phyloP scores from a whole-genome alignment of 2,329 filamentous ascomycete species.

The Fusarium caatingaense region DNA sequence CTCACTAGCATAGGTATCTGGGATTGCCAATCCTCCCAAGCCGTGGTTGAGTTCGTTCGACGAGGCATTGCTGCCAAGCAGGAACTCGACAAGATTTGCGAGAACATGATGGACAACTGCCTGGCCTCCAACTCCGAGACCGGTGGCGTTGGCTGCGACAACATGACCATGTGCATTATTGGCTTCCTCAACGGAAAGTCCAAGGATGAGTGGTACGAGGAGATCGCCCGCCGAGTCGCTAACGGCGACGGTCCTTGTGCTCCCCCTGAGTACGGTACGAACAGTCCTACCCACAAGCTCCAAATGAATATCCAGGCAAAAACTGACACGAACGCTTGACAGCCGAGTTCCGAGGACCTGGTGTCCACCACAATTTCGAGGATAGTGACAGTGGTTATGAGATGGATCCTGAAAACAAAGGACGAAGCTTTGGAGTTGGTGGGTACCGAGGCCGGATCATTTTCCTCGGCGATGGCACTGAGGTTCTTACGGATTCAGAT shows the following conservation, averaged over 20 bases:
- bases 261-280: slow-evolving; percentile 99
- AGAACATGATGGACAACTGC: slow-evolving; percentile 99
- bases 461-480: slow-evolving; percentile 93
- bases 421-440: slow-evolving; percentile 71
- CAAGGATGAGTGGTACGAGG: slow-evolving; percentile 98
- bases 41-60: slow-evolving; percentile 95
- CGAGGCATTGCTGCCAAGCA: slow-evolving; percentile 97
- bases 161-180: slow-evolving; percentile 98
- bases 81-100: slow-evolving; percentile 92
- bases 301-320: background rate
- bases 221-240: slow-evolving; percentile 91
- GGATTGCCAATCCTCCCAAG: slow-evolving; percentile 99
- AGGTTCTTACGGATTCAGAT: slow-evolving; percentile 87
- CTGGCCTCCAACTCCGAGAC: slow-evolving; percentile 97
- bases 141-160: slow-evolving; percentile 97
- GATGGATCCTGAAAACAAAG: slow-evolving; percentile 75
- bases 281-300: slow-evolving; percentile 54
- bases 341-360: slow-evolving; percentile 89
- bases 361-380: slow-evolving; percentile 84
- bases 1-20: slow-evolving; percentile 80
- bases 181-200: slow-evolving; percentile 90
- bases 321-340: slow-evolving; percentile 30
- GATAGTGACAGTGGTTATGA: slow-evolving; percentile 83
- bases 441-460: slow-evolving; percentile 89
- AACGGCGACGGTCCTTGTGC: slow-evolving; percentile 98